Percentiles rank a stretch among this genome's conserved stretches.
phyloP scores from a whole-genome alignment of 768 basidiomycete genomes.

The Coprinopsis cinerea region DNA sequence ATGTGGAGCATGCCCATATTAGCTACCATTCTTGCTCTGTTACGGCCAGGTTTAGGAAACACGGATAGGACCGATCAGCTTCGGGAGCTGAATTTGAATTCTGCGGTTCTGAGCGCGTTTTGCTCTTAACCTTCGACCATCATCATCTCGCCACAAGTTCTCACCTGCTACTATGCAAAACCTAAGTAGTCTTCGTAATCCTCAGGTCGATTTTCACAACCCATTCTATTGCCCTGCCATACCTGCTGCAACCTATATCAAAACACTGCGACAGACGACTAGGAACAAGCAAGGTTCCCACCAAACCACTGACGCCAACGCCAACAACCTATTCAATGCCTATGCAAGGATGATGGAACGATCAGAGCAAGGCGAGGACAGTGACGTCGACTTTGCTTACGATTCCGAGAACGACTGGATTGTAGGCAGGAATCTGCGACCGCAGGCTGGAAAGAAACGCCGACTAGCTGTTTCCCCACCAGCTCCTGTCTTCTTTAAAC shows the following conservation, averaged over 20 bases:
- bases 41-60: no score
- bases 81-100: no score
- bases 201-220: constrained; percentile 48
- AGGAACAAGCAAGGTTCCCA: constrained; percentile 16
- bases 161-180: neutral
- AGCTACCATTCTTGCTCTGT: no score
- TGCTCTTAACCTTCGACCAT: neutral
- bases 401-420: constrained; percentile 16
- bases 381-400: constrained; percentile 10
- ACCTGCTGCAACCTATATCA: constrained; percentile 40
- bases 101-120: no score
- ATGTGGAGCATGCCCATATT: no score
- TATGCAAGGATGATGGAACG: constrained; percentile 29
- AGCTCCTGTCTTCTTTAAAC: neutral
- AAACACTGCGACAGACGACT: constrained; percentile 30
- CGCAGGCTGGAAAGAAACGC: neutral
- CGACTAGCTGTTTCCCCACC: neutral
- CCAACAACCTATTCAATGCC: constrained; percentile 19
- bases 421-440: constrained; percentile 5
- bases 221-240: constrained; percentile 53
- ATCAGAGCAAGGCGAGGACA: constrained; percentile 17
- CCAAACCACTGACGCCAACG: constrained; percentile 9
- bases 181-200: neutral
- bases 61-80: no score
- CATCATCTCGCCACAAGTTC: neutral